These are phyloP conservation scores for Vaccinium darrowii DNA, from an alignment of 148 eudicot genomes.

Conservation along the genomic window DNA sequence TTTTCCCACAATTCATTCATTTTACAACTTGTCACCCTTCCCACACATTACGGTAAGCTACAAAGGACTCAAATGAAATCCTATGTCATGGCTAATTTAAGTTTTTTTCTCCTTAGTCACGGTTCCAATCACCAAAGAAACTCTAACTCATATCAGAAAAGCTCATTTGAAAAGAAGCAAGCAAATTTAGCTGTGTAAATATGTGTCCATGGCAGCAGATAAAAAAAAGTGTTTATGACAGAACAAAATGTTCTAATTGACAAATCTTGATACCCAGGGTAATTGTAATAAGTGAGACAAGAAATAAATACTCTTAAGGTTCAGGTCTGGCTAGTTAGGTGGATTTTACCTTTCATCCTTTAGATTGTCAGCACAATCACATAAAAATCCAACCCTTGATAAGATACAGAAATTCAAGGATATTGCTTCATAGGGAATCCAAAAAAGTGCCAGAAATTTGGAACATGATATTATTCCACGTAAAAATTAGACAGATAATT, in stretches of 20 bases:
- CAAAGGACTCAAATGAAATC: neutral
- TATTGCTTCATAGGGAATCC: neutral
- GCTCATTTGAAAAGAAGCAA: slow-evolving; percentile 3
- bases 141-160: neutral
- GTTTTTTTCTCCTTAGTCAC: neutral
- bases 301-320: neutral
- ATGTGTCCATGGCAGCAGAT: neutral
- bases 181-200: neutral
- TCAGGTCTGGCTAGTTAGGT: neutral
- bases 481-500: neutral
- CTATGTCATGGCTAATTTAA: neutral
- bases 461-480: neutral
- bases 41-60: neutral
- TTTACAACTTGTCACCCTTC: neutral
- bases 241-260: slow-evolving; percentile 1
- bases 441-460: neutral
- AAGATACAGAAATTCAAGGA: neutral
- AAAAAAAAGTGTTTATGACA: neutral
- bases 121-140: neutral
- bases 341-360: neutral
- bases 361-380: neutral
- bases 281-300: neutral
- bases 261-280: neutral
- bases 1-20: neutral
- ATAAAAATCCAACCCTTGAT: neutral